Percentiles rank a stretch among this genome's conserved stretches.
phyloP scores from a whole-genome alignment of 2,329 filamentous ascomycete species.

The Stylonectria norvegica region DNA sequence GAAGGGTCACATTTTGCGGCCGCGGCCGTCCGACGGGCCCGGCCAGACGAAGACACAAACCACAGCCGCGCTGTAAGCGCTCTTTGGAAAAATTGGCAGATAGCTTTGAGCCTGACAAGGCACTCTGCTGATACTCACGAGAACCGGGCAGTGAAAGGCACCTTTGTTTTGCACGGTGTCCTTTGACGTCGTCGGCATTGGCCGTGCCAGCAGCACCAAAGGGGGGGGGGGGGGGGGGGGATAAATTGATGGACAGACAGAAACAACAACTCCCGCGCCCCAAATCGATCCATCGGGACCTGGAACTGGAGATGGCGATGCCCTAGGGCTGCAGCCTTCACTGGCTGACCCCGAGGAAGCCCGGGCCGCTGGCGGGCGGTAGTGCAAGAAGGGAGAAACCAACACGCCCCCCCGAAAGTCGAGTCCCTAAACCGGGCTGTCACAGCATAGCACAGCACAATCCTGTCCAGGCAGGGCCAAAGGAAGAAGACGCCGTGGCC shows the following conservation, averaged over 20 bases:
- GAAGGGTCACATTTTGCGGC: constrained; percentile 4
- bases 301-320: constrained; percentile 4
- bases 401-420: constrained; percentile 4
- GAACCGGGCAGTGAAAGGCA: too few relatives aligned
- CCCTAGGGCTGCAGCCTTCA: constrained; percentile 8
- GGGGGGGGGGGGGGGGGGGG: too few relatives aligned
- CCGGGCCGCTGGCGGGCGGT: not conserved
- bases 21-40: constrained; percentile 5
- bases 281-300: too few relatives aligned
- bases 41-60: constrained; percentile 22
- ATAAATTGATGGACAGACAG: too few relatives aligned
- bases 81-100: constrained; percentile 3
- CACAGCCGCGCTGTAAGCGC: constrained; percentile 21
- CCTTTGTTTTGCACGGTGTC: too few relatives aligned
- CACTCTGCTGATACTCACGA: too few relatives aligned
- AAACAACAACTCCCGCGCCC: too few relatives aligned
- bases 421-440: too few relatives aligned
- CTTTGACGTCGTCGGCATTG: too few relatives aligned
- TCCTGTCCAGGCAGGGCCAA: constrained; percentile 10
- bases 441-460: too few relatives aligned
- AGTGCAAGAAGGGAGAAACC: constrained; percentile 6
- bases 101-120: constrained; percentile 7
- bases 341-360: too few relatives aligned
- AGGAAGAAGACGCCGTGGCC: constrained; percentile 12
- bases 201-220: too few relatives aligned